A percentile compares a stretch with the other conserved stretches of the same genome.
Evolutionary conservation across 768 basidiomycete genomes (phyloP).

Genomic region (Russula sp.): DNA sequence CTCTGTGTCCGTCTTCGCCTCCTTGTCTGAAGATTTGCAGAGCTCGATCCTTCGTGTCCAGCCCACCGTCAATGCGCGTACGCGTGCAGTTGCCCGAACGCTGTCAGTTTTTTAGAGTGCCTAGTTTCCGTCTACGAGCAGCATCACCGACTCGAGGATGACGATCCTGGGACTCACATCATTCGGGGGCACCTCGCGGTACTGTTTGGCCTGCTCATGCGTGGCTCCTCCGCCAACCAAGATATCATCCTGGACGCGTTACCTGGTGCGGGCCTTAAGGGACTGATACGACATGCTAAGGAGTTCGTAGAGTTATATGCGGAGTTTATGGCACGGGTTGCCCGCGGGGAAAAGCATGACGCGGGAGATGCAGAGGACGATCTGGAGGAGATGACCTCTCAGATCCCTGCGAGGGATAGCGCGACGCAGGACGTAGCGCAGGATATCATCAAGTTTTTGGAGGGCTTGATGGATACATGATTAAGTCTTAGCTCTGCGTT

Average conservation of each 20-base stretch:
- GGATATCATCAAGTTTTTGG: conserved; percentile 49
- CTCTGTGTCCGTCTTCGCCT: background rate
- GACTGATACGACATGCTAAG: conserved; percentile 34
- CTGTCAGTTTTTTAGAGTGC: conserved; percentile 44
- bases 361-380: conserved; percentile 19
- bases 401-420: conserved; percentile 11
- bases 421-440: conserved; percentile 31
- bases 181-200: conserved; percentile 71
- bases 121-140: conserved; percentile 46
- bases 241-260: conserved; percentile 32
- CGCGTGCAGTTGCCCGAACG: conserved; percentile 47
- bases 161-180: conserved; percentile 35
- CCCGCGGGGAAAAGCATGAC: conserved; percentile 19
- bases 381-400: conserved; percentile 8
- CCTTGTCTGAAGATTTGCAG: conserved; percentile 31
- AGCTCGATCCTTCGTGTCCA: conserved; percentile 45
- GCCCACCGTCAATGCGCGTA: conserved; percentile 45
- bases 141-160: conserved; percentile 31
- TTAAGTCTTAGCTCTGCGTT: background rate
- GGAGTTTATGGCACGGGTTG: conserved; percentile 30
- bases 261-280: conserved; percentile 33
- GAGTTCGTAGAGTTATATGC: conserved; percentile 41
- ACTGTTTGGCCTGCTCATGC: conserved; percentile 53
- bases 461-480: conserved; percentile 31
- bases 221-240: conserved; percentile 32